A percentile compares a stretch with the other conserved stretches of the same genome.
These are phyloP conservation scores for Neurospora sp. DNA, from an alignment of 495 filamentous ascomycete genomes.

Conservation along the genomic window DNA sequence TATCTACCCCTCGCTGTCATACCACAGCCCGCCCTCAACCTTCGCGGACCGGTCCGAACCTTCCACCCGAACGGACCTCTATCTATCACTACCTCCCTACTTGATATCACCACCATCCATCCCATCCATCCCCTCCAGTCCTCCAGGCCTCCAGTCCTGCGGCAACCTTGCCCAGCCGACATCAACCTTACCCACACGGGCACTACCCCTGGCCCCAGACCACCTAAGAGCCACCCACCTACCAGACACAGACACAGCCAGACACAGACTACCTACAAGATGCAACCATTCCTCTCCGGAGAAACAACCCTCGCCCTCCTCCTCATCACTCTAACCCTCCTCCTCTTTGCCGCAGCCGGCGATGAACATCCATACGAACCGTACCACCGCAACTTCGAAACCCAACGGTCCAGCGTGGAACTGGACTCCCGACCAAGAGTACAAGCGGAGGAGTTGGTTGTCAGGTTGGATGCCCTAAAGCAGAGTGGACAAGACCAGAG, in stretches of 20 bases:
- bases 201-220: too few relatives aligned
- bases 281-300: slow-evolving; percentile 8
- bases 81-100: not conserved
- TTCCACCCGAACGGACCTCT: too few relatives aligned
- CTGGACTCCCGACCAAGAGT: not conserved
- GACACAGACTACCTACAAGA: too few relatives aligned
- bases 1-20: not conserved
- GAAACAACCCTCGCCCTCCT: slow-evolving; percentile 2
- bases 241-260: too few relatives aligned
- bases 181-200: too few relatives aligned
- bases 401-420: not conserved
- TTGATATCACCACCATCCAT: not conserved
- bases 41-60: not conserved
- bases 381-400: not conserved
- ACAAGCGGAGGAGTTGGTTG: not conserved
- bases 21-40: not conserved
- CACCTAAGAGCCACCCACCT: too few relatives aligned
- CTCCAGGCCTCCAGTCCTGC: too few relatives aligned
- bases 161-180: too few relatives aligned
- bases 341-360: not conserved
- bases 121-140: too few relatives aligned
- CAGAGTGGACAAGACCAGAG: too few relatives aligned
- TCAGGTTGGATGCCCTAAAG: too few relatives aligned
- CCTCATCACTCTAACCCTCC: not conserved
- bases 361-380: not conserved